Conservation (phyloP, 1,284 basidiomycete species). For the Cutaneotrichosporon mucoides region DNA sequence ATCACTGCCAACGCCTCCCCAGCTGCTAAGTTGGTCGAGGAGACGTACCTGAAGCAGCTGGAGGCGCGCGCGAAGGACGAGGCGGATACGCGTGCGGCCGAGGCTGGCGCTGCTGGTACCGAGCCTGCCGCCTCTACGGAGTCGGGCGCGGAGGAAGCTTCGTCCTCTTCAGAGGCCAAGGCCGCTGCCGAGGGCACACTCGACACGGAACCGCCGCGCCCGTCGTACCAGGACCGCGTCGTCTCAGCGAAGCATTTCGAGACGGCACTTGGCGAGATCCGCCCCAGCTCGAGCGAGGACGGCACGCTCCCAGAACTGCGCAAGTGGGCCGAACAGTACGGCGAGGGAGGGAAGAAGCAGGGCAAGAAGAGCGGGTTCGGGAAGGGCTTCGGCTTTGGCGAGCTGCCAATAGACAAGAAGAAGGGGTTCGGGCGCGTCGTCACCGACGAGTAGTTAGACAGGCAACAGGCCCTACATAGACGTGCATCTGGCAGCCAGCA, state of each 20-base stretch:
- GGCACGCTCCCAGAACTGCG: slow-evolving; percentile 74
- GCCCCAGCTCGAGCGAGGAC: slow-evolving; percentile 75
- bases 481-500: slow-evolving; percentile 1
- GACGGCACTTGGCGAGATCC: slow-evolving; percentile 78
- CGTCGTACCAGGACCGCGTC: slow-evolving; percentile 8
- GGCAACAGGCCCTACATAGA: background rate
- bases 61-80: slow-evolving; percentile 7
- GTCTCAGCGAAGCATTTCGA: slow-evolving; percentile 60
- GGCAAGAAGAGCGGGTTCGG: slow-evolving; percentile 50
- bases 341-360: slow-evolving; percentile 55
- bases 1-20: slow-evolving; percentile 2
- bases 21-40: slow-evolving; percentile 16
- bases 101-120: background rate
- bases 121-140: background rate
- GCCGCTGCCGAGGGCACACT: background rate
- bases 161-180: background rate
- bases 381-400: slow-evolving; percentile 50
- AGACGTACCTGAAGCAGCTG: slow-evolving; percentile 12
- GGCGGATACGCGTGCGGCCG: slow-evolving; percentile 1
- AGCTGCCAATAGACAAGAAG: slow-evolving; percentile 9
- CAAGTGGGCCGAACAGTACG: slow-evolving; percentile 84
- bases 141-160: background rate
- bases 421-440: slow-evolving; percentile 10
- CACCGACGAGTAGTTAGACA: slow-evolving; percentile 4
- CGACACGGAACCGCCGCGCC: too few relatives aligned